Evolutionary conservation across 2,329 filamentous ascomycete genomes (phyloP).

Genomic region (Graphilbum fragrans): DNA sequence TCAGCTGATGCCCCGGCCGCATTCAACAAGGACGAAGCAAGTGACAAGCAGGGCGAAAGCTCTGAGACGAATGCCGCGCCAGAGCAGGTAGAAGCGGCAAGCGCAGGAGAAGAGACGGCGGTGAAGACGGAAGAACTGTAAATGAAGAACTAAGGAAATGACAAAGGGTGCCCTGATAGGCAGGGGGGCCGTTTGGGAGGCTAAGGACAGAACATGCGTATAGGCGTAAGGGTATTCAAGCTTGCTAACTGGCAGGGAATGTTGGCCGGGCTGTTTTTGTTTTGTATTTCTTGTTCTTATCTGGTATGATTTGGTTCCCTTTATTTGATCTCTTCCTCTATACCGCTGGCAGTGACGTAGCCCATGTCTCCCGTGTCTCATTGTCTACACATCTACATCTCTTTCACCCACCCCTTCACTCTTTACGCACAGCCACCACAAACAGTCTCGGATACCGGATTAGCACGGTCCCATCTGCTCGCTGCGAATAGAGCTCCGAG

Average conservation of each 20-base stretch:
- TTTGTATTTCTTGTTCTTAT: not conserved
- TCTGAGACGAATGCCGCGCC: constrained; percentile 9
- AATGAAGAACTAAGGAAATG: not conserved
- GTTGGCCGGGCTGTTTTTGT: not conserved
- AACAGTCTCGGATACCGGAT: constrained; percentile 45
- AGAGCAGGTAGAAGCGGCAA: not conserved
- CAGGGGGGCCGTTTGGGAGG: not conserved
- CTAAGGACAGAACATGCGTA: no score
- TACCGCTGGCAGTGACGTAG: not conserved
- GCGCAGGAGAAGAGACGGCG: not conserved
- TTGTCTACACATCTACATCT: no score
- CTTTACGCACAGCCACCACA: constrained; percentile 29
- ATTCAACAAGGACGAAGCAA: not conserved
- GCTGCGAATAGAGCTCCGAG: constrained; percentile 27
- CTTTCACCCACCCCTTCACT: no score
- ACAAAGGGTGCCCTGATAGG: not conserved
- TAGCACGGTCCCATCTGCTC: constrained; percentile 38
- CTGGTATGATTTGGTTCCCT: not conserved
- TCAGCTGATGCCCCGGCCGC: not conserved
- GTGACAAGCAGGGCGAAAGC: constrained; percentile 14
- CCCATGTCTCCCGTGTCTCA: no score
- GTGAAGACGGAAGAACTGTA: constrained; percentile 4
- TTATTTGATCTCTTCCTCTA: not conserved
- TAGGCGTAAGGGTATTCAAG: no score
- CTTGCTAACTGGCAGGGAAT: no score